These are phyloP conservation scores for Saccharomyces jurei DNA, from an alignment of 805 yeast genomes.

Conservation along the genomic window DNA sequence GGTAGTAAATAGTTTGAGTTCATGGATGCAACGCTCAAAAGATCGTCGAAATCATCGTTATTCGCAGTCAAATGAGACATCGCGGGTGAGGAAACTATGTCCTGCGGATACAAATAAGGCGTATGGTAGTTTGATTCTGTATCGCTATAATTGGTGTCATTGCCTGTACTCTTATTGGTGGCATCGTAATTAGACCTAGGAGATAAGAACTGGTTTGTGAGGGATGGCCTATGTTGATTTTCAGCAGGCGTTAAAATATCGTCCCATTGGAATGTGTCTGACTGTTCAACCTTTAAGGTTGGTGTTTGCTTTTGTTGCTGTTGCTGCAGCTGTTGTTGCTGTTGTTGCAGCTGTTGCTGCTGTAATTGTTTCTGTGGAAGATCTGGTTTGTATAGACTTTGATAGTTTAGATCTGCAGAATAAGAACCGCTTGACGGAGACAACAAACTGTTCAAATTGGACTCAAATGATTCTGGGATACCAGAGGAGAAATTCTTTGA, in stretches of 20 bases:
- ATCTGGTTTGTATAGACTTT: neutral
- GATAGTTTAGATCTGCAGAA: neutral
- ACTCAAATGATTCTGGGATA: neutral
- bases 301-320: constrained; percentile 7
- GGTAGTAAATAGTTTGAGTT: constrained; percentile 18
- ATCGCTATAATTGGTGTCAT: constrained; percentile 8
- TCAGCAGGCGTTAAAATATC: neutral
- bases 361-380: neutral
- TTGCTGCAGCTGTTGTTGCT: neutral
- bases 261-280: neutral
- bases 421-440: neutral
- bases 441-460: neutral
- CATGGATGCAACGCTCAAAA: constrained; percentile 24
- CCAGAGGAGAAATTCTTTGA: neutral
- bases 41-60: constrained; percentile 24
- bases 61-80: constrained; percentile 18
- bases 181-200: constrained; percentile 1
- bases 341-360: neutral
- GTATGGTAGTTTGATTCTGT: constrained; percentile 9
- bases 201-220: constrained; percentile 1
- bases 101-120: constrained; percentile 16
- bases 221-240: neutral
- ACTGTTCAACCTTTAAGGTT: constrained; percentile 14
- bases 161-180: constrained; percentile 1
- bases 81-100: constrained; percentile 24